These are phyloP conservation scores for Colletotrichum sp. DNA, from an alignment of 2,329 filamentous ascomycete genomes.

Conservation along the genomic window DNA sequence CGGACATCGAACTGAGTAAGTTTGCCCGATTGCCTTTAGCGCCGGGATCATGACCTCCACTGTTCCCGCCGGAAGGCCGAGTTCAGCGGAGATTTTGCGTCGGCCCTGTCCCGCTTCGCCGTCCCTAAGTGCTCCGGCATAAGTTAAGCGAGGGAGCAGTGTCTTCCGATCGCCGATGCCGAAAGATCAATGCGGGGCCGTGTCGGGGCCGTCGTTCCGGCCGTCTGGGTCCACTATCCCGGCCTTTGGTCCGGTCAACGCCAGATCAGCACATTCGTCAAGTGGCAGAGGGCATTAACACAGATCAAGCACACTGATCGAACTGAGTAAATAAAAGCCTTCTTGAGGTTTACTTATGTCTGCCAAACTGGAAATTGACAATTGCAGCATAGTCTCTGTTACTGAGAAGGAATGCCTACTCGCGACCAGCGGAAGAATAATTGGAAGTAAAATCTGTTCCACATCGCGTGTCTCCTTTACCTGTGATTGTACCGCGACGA, in stretches of 20 bases:
- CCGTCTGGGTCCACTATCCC: not conserved
- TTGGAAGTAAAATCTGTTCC: not conserved
- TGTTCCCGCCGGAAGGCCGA: not conserved
- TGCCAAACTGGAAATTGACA: not conserved
- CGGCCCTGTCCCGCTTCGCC: not conserved
- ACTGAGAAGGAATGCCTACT: not conserved
- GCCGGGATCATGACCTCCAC: not conserved
- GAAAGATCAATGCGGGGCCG: not conserved
- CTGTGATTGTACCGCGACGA: not conserved
- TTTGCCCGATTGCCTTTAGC: not conserved
- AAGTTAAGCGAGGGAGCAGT: accelerated
- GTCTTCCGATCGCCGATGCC: not conserved
- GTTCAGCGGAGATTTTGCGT: not conserved
- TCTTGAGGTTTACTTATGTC: not conserved
- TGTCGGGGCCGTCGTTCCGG: not conserved
- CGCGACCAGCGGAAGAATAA: not conserved
- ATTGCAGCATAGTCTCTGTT: not conserved
- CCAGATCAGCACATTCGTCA: not conserved
- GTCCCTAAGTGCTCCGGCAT: not conserved
- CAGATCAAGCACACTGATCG: not conserved
- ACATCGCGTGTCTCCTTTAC: not conserved
- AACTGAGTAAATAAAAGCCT: not conserved
- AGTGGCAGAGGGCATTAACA: not conserved
- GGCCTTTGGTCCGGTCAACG: not conserved
- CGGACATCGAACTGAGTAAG: not conserved